Evolutionary conservation across 2,329 filamentous ascomycete species (phyloP).

Genomic region (Rhexocercosporidium sp.): DNA sequence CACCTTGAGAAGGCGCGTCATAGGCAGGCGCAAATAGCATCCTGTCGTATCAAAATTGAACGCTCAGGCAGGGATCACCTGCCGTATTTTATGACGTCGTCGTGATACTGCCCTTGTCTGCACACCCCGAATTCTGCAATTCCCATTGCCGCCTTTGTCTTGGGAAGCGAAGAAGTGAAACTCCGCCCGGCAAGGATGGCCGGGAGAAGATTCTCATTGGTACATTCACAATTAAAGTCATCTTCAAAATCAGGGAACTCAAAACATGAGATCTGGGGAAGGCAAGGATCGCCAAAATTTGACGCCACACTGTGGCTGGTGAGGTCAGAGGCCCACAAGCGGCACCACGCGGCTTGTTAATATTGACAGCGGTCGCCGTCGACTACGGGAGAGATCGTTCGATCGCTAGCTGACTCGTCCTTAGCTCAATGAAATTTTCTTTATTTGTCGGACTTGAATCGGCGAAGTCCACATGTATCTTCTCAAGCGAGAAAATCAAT

Average conservation of each 20-base stretch:
- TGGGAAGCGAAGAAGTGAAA: neutral
- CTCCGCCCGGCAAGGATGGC: neutral
- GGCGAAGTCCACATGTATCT: neutral
- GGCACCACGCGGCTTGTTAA: neutral
- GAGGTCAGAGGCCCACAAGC: slow-evolving; percentile 13
- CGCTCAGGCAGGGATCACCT: neutral
- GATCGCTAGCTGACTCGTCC: slow-evolving; percentile 8
- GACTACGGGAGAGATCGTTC: neutral
- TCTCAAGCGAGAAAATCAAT: neutral
- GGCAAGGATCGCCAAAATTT: slow-evolving; percentile 1
- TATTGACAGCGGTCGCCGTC: neutral
- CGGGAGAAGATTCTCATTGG: neutral
- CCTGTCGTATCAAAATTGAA: neutral
- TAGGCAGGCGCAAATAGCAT: neutral
- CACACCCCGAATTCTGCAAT: neutral
- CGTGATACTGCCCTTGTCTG: slow-evolving; percentile 2
- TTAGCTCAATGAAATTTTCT: neutral
- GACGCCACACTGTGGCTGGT: slow-evolving; percentile 25
- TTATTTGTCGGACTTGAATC: neutral
- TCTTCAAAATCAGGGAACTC: neutral
- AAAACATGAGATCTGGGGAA: slow-evolving; percentile 3
- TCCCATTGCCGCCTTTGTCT: neutral
- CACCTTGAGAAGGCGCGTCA: slow-evolving; percentile 12
- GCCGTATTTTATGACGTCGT: slow-evolving; percentile 11
- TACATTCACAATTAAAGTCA: neutral